A percentile compares a stretch with the other conserved stretches of the same genome.
Conservation (phyloP, 148 eudicot species). For the Rhododendron molle region DNA sequence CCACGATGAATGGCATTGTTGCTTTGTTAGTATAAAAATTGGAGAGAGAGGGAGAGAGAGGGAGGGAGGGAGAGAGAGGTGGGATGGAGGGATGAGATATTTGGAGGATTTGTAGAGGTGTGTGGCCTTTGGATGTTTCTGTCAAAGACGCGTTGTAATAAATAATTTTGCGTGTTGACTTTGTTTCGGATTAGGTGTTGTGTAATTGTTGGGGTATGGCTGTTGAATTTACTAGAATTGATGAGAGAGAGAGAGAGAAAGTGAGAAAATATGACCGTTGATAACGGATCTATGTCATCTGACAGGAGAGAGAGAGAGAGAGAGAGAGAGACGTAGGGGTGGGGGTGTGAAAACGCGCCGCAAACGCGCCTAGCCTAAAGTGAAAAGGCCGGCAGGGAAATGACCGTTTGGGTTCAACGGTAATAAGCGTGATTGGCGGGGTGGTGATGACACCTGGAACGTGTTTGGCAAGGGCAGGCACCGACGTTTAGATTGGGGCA, state of each 20-base stretch:
- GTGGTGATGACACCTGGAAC: not conserved
- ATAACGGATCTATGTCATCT: constrained; percentile 17
- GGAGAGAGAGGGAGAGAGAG: constrained; percentile 13
- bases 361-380: constrained; percentile 2
- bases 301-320: not conserved
- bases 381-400: not conserved
- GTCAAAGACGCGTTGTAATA: constrained; percentile 4
- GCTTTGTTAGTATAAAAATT: constrained; percentile 1
- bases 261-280: constrained; percentile 6
- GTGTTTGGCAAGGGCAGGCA: not conserved
- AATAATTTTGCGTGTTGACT: not conserved
- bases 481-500: not conserved
- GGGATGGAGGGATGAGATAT: not conserved
- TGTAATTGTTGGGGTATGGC: not conserved
- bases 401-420: not conserved
- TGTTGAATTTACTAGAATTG: not conserved
- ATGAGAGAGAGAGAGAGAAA: not conserved
- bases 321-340: constrained; percentile 2
- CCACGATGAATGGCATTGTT: constrained; percentile 28
- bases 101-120: not conserved
- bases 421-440: constrained; percentile 1
- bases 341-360: not conserved
- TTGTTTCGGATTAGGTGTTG: not conserved
- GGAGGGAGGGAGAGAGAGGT: not conserved
- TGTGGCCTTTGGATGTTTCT: too few relatives aligned